A percentile compares a stretch with the other conserved stretches of the same genome.
These are phyloP conservation scores for Anthracocystis setariae DNA, from an alignment of 1,284 basidiomycete species.

Conservation along the genomic window DNA sequence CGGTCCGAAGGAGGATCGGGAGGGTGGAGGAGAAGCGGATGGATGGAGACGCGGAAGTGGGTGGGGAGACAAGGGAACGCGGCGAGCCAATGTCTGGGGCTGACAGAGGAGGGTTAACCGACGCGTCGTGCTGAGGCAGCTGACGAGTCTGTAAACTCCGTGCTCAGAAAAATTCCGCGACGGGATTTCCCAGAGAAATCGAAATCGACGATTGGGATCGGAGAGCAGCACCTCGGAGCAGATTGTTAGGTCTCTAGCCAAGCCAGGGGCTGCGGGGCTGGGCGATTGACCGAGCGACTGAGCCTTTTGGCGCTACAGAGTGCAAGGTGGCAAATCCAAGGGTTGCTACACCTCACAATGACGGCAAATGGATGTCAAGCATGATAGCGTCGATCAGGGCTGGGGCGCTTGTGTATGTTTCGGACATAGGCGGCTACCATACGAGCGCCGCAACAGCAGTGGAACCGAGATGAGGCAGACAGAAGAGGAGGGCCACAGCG, in stretches of 20 bases:
- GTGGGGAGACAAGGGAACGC: background rate
- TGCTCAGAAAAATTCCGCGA: constrained; percentile 3
- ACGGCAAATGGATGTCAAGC: constrained; percentile 17
- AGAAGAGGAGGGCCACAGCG: background rate
- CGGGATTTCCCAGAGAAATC: constrained; percentile 5
- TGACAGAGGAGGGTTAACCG: background rate
- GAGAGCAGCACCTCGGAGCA: background rate
- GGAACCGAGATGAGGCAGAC: background rate
- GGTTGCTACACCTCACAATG: background rate
- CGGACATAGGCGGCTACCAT: constrained; percentile 34
- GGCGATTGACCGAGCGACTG: background rate
- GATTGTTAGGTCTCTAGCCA: constrained; percentile 13
- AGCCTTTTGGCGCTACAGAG: constrained; percentile 12
- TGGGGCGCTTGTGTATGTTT: constrained; percentile 22
- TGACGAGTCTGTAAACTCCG: constrained; percentile 6
- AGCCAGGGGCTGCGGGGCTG: background rate
- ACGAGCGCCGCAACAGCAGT: background rate
- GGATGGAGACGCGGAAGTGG: constrained; percentile 19
- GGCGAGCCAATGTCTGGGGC: background rate
- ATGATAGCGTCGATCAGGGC: constrained; percentile 1
- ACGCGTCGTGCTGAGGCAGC: constrained; percentile 12
- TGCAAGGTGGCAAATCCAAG: constrained; percentile 3
- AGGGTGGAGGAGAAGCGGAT: constrained; percentile 34
- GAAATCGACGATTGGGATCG: constrained; percentile 10
- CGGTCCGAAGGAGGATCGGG: constrained; percentile 5